Conservation (phyloP, 495 filamentous ascomycete genomes). For the Neurospora sp. region DNA sequence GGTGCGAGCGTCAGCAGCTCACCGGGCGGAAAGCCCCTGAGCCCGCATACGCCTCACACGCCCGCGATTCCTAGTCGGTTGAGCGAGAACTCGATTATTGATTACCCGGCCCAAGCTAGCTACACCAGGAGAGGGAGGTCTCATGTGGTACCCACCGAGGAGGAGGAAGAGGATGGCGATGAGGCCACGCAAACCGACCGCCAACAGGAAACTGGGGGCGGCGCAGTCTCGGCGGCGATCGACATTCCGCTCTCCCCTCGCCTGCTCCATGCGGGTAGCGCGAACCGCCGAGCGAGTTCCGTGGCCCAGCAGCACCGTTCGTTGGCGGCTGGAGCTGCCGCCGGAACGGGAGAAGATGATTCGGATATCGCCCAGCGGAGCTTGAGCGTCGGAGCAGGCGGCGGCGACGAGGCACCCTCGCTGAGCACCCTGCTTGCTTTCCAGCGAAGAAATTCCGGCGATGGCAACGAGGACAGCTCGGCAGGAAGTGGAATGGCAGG, state of each 20-base stretch:
- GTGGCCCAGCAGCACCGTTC: constrained; percentile 57
- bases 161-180: constrained; percentile 17
- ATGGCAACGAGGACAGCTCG: not conserved
- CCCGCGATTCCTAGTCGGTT: constrained; percentile 88
- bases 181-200: constrained; percentile 22
- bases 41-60: constrained; percentile 88
- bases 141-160: not conserved
- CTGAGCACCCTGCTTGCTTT: constrained; percentile 47
- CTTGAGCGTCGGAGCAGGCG: constrained; percentile 61
- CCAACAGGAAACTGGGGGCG: constrained; percentile 19
- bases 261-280: constrained; percentile 41
- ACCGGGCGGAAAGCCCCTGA: constrained; percentile 73
- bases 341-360: constrained; percentile 46
- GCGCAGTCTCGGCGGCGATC: constrained; percentile 41
- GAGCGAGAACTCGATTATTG: constrained; percentile 77
- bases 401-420: constrained; percentile 45
- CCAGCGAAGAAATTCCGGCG: constrained; percentile 7
- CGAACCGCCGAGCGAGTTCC: constrained; percentile 61
- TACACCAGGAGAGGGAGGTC: constrained; percentile 24
- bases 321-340: constrained; percentile 7
- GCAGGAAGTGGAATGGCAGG: not conserved
- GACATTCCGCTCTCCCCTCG: constrained; percentile 75
- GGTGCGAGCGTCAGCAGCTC: constrained; percentile 64
- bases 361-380: constrained; percentile 58
- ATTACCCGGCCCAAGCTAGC: constrained; percentile 42